These are phyloP conservation scores for Ceratobasidium sp. DNA, from an alignment of 1,284 basidiomycete genomes.

Conservation along the genomic window DNA sequence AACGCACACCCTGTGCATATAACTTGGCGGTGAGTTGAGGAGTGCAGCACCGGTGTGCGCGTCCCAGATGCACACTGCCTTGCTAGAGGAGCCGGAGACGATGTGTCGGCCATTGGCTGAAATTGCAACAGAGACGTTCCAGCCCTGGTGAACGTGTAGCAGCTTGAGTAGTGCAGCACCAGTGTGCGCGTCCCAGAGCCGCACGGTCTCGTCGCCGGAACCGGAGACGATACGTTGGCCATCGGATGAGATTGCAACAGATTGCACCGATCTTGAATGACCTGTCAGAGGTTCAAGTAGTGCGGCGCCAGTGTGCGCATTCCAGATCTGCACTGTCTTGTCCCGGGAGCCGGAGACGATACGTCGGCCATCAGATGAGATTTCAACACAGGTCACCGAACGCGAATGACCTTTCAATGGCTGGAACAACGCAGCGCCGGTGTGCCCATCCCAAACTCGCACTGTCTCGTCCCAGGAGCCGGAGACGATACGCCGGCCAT, in stretches of 20 bases:
- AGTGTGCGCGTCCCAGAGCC: too few species aligned
- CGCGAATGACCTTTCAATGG: neutral
- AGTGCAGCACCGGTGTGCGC: neutral
- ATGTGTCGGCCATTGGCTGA: too few species aligned
- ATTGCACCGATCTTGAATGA: neutral
- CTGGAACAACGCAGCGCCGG: neutral
- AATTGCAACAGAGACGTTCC: too few species aligned
- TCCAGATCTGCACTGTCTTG: too few species aligned
- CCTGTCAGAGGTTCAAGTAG: neutral
- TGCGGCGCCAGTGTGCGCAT: too few species aligned
- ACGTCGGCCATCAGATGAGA: constrained; percentile 21
- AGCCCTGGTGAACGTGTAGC: too few species aligned
- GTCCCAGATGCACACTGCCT: neutral
- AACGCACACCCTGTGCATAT: too few species aligned
- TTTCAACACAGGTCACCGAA: constrained; percentile 1
- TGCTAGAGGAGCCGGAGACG: too few species aligned
- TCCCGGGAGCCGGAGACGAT: constrained; percentile 24
- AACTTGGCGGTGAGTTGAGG: too few species aligned
- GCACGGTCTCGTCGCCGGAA: neutral
- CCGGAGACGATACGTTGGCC: neutral
- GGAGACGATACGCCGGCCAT: constrained; percentile 80
- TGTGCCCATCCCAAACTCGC: constrained; percentile 79
- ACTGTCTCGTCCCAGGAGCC: constrained; percentile 88
- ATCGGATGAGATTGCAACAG: constrained; percentile 17
- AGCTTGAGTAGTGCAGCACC: too few species aligned